These are phyloP conservation scores for Populus trichocarpa DNA, from an alignment of 441 rosid genomes.

Conservation along the genomic window DNA sequence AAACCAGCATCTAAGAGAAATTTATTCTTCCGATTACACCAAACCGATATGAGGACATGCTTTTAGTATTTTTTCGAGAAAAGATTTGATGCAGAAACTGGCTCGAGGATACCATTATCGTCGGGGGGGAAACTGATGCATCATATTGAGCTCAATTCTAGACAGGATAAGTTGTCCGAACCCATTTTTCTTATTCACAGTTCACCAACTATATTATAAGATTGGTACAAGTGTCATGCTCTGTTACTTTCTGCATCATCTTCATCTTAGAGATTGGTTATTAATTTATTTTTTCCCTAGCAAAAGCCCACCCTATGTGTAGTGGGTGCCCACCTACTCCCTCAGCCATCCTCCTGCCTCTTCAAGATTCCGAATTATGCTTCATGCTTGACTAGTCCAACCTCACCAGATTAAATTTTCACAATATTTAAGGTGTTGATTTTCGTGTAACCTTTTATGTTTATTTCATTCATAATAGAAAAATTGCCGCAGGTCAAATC, in stretches of 20 bases:
- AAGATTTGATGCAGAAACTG: neutral
- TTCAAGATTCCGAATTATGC: conserved; percentile 10
- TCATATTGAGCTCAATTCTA: neutral
- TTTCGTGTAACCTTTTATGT: neutral
- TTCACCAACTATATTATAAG: neutral
- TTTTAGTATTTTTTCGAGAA: neutral
- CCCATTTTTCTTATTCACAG: neutral
- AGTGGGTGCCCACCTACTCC: conserved; percentile 7
- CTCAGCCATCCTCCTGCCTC: neutral
- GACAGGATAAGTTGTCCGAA: neutral
- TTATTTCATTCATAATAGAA: neutral
- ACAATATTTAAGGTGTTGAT: neutral
- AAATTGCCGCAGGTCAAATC: neutral
- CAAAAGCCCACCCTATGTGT: neutral
- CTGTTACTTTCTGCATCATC: neutral
- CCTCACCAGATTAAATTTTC: neutral
- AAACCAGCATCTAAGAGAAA: neutral
- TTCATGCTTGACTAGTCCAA: neutral
- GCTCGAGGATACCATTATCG: neutral
- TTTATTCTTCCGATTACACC: neutral
- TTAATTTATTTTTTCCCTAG: neutral
- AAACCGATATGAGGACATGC: neutral
- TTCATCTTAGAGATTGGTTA: neutral
- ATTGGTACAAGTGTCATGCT: neutral
- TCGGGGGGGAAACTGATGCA: neutral